phyloP scores from a whole-genome alignment of 441 rosid species.

The Mallotus japonicus region DNA sequence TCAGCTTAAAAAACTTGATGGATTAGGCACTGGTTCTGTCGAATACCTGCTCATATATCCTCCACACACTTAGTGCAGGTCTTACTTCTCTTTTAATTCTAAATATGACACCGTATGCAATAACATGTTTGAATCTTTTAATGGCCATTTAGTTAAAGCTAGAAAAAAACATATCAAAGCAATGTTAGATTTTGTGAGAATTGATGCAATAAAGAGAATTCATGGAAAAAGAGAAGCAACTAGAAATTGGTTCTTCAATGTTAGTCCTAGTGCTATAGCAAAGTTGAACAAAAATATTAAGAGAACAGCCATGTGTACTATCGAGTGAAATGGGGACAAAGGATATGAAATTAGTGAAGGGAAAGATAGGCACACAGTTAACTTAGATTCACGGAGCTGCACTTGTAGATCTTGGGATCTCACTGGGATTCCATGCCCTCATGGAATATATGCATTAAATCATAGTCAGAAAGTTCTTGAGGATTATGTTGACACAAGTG shows the following conservation, averaged over 20 bases:
- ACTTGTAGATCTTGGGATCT: not conserved
- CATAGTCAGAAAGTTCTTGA: rapidly evolving
- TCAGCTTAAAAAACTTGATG: not conserved
- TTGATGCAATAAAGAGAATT: not conserved
- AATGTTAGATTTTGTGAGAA: not conserved
- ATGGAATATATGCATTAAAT: not conserved
- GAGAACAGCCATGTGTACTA: not conserved
- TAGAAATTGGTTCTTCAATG: not conserved
- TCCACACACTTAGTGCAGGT: not conserved
- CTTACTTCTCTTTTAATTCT: not conserved
- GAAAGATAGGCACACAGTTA: not conserved
- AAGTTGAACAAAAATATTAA: not conserved
- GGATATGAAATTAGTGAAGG: not conserved
- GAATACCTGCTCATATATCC: not conserved
- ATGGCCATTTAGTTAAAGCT: not conserved
- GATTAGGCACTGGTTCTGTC: not conserved
- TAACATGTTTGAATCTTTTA: not conserved
- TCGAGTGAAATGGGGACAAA: not conserved
- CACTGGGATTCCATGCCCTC: not conserved
- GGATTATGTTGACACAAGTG: not conserved
- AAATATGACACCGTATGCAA: not conserved
- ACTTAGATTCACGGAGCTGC: rapidly evolving
- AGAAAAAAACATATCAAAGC: not conserved
- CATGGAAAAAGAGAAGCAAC: not conserved
- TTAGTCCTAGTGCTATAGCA: rapidly evolving